phyloP scores from a whole-genome alignment of 352 stramenopile species.

The Pythium aristosporum region DNA sequence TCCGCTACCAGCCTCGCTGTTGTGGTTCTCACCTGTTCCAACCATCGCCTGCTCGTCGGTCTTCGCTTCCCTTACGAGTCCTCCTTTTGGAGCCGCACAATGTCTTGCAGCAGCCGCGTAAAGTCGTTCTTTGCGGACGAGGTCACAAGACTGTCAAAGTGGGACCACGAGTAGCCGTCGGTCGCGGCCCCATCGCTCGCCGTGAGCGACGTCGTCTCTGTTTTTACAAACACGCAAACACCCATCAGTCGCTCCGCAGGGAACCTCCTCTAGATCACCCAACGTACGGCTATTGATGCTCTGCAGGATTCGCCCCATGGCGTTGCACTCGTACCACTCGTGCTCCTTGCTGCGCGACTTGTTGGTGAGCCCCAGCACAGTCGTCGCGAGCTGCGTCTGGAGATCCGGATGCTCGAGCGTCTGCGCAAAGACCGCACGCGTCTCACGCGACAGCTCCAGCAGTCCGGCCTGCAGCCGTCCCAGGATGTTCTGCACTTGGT shows the following conservation, averaged over 20 bases:
- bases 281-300: slow-evolving; percentile 52
- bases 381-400: slow-evolving; percentile 58
- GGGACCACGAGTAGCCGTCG: slow-evolving; percentile 81
- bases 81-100: slow-evolving; percentile 45
- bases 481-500: slow-evolving; percentile 71
- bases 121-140: slow-evolving; percentile 43
- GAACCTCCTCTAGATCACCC: not conserved
- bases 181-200: slow-evolving; percentile 48
- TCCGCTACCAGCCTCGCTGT: not conserved
- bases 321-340: slow-evolving; percentile 82
- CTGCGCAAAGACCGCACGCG: slow-evolving; percentile 61
- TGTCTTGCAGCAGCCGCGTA: slow-evolving; percentile 60
- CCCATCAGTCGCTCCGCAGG: not conserved
- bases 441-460: slow-evolving; percentile 47
- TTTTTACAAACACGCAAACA: not conserved
- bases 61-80: not conserved
- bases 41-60: no score
- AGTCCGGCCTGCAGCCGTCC: slow-evolving; percentile 67
- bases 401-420: slow-evolving; percentile 56
- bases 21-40: not conserved
- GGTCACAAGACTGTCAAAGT: slow-evolving; percentile 68
- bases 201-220: slow-evolving; percentile 29
- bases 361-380: slow-evolving; percentile 70
- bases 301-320: slow-evolving; percentile 54
- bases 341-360: slow-evolving; percentile 74